Evolutionary conservation across 2,329 filamentous ascomycete species (phyloP).

Genomic region (Cladosporium sp.): DNA sequence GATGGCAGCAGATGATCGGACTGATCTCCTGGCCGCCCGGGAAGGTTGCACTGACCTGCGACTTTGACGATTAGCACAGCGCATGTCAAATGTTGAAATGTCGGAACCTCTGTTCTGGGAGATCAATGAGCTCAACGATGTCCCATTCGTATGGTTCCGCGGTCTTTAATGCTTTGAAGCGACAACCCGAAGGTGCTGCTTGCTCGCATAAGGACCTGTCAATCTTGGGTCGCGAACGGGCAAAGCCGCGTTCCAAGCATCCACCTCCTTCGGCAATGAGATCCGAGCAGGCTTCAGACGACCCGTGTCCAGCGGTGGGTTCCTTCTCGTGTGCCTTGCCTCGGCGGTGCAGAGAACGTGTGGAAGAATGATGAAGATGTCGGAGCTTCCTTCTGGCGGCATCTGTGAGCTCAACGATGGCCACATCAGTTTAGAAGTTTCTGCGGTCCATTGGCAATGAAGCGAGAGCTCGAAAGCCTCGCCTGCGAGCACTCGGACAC

Average conservation of each 20-base stretch:
- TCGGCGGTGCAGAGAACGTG: no score
- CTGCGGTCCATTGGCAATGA: neutral
- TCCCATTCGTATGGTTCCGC: neutral
- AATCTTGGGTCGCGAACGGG: neutral
- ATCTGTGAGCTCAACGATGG: neutral
- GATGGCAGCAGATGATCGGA: neutral
- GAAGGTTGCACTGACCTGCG: neutral
- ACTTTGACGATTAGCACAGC: neutral
- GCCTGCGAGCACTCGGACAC: no score
- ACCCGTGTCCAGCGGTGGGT: no score
- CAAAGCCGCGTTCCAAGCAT: no score
- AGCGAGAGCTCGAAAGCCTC: no score
- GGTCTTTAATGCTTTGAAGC: no score
- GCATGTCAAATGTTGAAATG: neutral
- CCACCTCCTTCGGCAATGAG: no score
- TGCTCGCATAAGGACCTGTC: neutral
- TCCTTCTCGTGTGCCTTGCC: no score
- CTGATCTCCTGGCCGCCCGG: neutral
- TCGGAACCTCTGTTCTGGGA: neutral
- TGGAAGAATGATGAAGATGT: neutral
- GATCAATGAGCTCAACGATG: neutral
- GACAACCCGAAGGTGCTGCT: no score
- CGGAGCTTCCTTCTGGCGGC: neutral
- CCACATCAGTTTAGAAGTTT: neutral
- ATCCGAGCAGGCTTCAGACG: no score